A percentile compares a stretch with the other conserved stretches of the same genome.
Conservation (phyloP, 2,329 filamentous ascomycete genomes). For the Cordyceps fumosorosea region DNA sequence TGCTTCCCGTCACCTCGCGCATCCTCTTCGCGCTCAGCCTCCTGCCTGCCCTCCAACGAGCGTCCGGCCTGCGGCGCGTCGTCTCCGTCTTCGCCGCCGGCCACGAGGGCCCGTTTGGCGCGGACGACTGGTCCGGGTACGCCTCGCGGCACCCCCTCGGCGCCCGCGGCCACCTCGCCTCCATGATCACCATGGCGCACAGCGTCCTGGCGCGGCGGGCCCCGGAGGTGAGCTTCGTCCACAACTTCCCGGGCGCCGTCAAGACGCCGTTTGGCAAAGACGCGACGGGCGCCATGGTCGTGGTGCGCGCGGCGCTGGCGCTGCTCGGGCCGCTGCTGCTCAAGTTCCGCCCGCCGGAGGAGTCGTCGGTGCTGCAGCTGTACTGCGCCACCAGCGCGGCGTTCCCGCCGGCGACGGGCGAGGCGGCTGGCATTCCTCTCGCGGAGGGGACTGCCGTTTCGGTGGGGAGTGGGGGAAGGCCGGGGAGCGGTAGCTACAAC, state of each 20-base stretch:
- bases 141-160: slow-evolving; percentile 25
- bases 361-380: background rate
- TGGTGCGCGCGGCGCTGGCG: background rate
- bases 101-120: slow-evolving; percentile 36
- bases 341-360: background rate
- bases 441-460: background rate
- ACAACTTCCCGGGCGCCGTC: background rate
- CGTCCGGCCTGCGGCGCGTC: slow-evolving; percentile 32
- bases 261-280: background rate
- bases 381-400: background rate
- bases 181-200: slow-evolving; percentile 4
- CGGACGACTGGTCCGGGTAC: slow-evolving; percentile 27
- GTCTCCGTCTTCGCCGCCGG: slow-evolving; percentile 42
- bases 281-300: background rate
- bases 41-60: slow-evolving; percentile 41
- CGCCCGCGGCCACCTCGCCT: background rate
- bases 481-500: background rate
- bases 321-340: background rate
- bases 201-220: background rate
- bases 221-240: background rate
- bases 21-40: slow-evolving; percentile 49
- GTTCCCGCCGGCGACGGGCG: background rate
- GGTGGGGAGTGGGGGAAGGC: background rate
- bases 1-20: slow-evolving; percentile 49
- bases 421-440: background rate